phyloP scores from a whole-genome alignment of 805 yeast species.

The Blastobotrys peoriensis region DNA sequence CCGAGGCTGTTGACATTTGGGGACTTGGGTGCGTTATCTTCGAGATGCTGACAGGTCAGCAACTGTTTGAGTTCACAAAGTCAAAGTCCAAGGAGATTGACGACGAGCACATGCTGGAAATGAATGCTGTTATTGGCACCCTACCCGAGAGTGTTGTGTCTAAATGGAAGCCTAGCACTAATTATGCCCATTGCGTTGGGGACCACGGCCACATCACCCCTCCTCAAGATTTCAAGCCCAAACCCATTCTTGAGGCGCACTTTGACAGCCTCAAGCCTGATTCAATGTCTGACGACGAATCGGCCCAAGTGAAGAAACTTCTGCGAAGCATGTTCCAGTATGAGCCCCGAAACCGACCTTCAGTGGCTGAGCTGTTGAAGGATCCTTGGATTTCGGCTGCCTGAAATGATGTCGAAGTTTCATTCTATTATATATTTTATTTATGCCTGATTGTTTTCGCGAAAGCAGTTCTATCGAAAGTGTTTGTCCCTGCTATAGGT shows the following conservation, averaged over 20 bases:
- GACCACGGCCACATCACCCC: slow-evolving; percentile 5
- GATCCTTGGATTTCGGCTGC: slow-evolving; percentile 63
- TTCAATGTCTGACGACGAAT: slow-evolving; percentile 2
- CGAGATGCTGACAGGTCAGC: slow-evolving; percentile 4
- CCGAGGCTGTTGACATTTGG: slow-evolving; percentile 7
- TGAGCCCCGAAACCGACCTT: slow-evolving; percentile 62
- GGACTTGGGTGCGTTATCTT: slow-evolving; percentile 6
- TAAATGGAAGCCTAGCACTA: slow-evolving; percentile 9
- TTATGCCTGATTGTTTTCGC: no score
- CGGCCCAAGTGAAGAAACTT: slow-evolving; percentile 5
- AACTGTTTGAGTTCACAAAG: slow-evolving; percentile 6
- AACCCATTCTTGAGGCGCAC: slow-evolving; percentile 5
- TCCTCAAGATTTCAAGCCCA: slow-evolving; percentile 7
- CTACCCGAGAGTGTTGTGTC: slow-evolving; percentile 3
- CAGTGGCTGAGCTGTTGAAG: slow-evolving; percentile 54
- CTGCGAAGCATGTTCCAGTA: slow-evolving; percentile 52
- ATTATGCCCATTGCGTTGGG: slow-evolving; percentile 3
- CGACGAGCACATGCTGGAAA: slow-evolving; percentile 5
- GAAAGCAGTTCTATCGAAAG: no score
- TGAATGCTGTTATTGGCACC: slow-evolving; percentile 7
- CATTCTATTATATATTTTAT: no score
- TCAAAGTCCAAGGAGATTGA: slow-evolving; percentile 8
- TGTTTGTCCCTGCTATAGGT: no score
- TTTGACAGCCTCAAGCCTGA: slow-evolving; percentile 7
- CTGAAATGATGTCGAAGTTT: no score